Conservation (phyloP, 2,329 filamentous ascomycete species). For the Exophiala mesophila region DNA sequence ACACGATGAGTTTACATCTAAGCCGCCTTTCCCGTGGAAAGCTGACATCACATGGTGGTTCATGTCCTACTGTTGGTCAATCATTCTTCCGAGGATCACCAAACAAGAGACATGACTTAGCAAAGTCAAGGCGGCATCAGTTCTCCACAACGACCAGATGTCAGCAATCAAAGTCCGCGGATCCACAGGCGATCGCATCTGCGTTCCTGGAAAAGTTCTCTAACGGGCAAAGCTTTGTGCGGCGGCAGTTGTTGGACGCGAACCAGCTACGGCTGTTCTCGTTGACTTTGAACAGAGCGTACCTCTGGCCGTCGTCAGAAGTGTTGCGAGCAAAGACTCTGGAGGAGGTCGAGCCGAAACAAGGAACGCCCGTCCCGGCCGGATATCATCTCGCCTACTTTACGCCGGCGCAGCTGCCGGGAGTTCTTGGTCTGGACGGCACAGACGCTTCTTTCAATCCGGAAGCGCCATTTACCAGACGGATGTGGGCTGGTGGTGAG, state of each 20-base stretch:
- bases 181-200: conserved; percentile 21
- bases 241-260: conserved; percentile 52
- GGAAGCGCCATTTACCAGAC: conserved; percentile 54
- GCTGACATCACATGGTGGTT: too few relatives aligned
- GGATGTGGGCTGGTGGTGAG: conserved; percentile 64
- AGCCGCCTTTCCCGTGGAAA: too few relatives aligned
- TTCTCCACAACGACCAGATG: too few relatives aligned
- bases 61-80: too few relatives aligned
- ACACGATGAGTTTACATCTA: too few relatives aligned
- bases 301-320: conserved; percentile 38
- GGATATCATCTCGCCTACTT: conserved; percentile 63
- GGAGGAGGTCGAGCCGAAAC: conserved; percentile 32
- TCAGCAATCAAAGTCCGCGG: too few relatives aligned
- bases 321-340: conserved; percentile 34
- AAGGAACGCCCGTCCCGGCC: conserved; percentile 50
- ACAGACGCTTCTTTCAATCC: conserved; percentile 59
- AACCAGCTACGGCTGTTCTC: conserved; percentile 61
- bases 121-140: too few relatives aligned
- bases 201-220: conserved; percentile 41
- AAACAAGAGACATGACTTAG: too few relatives aligned
- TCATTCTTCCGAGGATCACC: too few relatives aligned
- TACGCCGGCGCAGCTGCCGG: conserved; percentile 52
- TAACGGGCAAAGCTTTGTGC: conserved; percentile 38
- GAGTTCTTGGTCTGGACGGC: conserved; percentile 54
- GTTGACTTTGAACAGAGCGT: conserved; percentile 51